Evolutionary conservation across 106 monocot species (phyloP).

Genomic region (Dendrobium chrysotoxum): DNA sequence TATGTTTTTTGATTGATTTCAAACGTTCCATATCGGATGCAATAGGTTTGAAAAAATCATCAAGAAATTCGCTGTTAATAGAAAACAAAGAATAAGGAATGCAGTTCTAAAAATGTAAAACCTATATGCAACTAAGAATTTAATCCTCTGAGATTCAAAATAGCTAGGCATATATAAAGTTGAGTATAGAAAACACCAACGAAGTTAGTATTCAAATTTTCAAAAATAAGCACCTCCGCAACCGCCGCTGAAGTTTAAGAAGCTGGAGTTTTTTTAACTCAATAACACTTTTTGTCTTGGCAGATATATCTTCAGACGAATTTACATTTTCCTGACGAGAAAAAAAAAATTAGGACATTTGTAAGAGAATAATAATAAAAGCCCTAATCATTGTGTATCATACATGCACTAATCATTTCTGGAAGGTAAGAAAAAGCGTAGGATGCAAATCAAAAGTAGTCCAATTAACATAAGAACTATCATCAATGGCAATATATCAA

Average conservation of each 20-base stretch:
- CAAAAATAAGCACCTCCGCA: conserved; percentile 52
- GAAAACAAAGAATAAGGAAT: neutral
- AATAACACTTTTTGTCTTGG: conserved; percentile 96
- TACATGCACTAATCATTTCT: neutral
- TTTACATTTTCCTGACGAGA: conserved; percentile 66
- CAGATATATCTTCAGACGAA: conserved; percentile 93
- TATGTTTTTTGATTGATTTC: conserved; percentile 84
- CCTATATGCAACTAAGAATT: neutral
- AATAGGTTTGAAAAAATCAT: conserved; percentile 91
- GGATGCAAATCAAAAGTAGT: neutral
- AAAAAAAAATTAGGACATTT: conserved; percentile 6
- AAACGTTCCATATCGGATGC: conserved; percentile 70
- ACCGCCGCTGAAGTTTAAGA: conserved; percentile 71
- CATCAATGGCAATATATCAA: neutral
- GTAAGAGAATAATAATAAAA: neutral
- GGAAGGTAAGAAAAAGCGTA: neutral
- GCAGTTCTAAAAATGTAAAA: conserved; percentile 8
- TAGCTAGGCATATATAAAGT: neutral
- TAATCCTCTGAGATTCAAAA: neutral
- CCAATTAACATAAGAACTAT: neutral
- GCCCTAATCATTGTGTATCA: neutral
- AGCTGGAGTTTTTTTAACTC: conserved; percentile 98
- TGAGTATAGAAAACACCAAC: neutral
- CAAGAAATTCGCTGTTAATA: conserved; percentile 74
- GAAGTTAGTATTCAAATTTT: conserved; percentile 7